phyloP scores from a whole-genome alignment of 2,329 filamentous ascomycete genomes.

The Tolypocladium endophyticum region DNA sequence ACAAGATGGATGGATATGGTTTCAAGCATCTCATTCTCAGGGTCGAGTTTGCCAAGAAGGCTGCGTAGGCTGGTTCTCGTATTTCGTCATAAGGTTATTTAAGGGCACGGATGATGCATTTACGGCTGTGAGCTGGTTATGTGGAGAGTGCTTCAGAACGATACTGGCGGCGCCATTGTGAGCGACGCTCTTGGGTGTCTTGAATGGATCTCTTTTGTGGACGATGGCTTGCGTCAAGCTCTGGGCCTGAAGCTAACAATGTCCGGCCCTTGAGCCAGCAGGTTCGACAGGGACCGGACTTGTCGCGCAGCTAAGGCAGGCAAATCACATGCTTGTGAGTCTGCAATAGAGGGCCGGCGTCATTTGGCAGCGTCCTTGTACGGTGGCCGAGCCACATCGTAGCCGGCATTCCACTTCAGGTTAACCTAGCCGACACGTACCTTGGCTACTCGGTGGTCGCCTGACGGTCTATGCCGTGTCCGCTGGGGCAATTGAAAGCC shows the following conservation, averaged over 20 bases:
- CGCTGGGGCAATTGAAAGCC: background rate
- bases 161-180: background rate
- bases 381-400: background rate
- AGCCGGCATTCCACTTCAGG: background rate
- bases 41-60: conserved; percentile 81
- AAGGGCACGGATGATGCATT: conserved; percentile 3
- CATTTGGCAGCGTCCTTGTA: background rate
- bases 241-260: background rate
- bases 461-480: background rate
- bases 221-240: background rate
- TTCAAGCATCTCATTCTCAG: conserved; percentile 80
- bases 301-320: background rate
- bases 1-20: conserved; percentile 95
- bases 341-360: background rate
- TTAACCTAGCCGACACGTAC: background rate
- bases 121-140: background rate
- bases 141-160: background rate
- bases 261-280: background rate
- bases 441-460: background rate
- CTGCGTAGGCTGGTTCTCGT: conserved; percentile 23
- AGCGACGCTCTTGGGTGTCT: background rate
- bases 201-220: background rate
- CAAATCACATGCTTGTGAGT: background rate
- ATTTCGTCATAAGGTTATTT: background rate
- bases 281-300: background rate